phyloP scores from a whole-genome alignment of 768 basidiomycete species.

The Serendipita sp. region DNA sequence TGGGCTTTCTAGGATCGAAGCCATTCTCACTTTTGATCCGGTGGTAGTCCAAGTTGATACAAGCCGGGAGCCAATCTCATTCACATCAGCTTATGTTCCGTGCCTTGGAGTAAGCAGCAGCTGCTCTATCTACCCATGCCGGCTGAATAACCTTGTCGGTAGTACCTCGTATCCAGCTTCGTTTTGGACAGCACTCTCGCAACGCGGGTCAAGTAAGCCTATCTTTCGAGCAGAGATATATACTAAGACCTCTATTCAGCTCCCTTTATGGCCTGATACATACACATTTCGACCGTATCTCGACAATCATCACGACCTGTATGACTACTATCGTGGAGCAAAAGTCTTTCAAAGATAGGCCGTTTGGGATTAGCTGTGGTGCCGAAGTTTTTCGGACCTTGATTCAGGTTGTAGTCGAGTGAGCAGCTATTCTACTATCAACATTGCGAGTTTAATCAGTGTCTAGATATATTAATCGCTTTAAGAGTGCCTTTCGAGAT shows the following conservation, averaged over 20 bases:
- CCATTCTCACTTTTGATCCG: slow-evolving; percentile 31
- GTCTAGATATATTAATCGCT: slow-evolving; percentile 37
- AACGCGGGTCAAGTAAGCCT: slow-evolving; percentile 34
- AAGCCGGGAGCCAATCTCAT: slow-evolving; percentile 29
- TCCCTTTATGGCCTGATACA: slow-evolving; percentile 31
- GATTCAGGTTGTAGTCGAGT: slow-evolving; percentile 37
- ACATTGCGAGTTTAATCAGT: background rate
- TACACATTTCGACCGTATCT: slow-evolving; percentile 30
- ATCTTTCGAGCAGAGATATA: background rate
- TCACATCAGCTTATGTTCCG: slow-evolving; percentile 40
- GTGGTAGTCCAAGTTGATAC: slow-evolving; percentile 27
- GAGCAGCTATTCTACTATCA: slow-evolving; percentile 11
- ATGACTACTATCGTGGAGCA: slow-evolving; percentile 21
- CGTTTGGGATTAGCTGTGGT: slow-evolving; percentile 19
- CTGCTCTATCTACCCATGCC: background rate
- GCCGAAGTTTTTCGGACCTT: slow-evolving; percentile 31
- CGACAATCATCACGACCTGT: slow-evolving; percentile 24
- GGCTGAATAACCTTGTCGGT: background rate
- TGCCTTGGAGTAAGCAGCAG: slow-evolving; percentile 30
- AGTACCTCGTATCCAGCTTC: slow-evolving; percentile 46
- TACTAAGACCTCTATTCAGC: slow-evolving; percentile 17
- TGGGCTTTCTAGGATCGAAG: slow-evolving; percentile 32
- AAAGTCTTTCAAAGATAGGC: slow-evolving; percentile 23
- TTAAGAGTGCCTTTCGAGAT: slow-evolving; percentile 35
- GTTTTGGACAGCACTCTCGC: slow-evolving; percentile 40